These are phyloP conservation scores for Tetraselmis striata DNA, from an alignment of 139 green algal genomes.

Conservation along the genomic window DNA sequence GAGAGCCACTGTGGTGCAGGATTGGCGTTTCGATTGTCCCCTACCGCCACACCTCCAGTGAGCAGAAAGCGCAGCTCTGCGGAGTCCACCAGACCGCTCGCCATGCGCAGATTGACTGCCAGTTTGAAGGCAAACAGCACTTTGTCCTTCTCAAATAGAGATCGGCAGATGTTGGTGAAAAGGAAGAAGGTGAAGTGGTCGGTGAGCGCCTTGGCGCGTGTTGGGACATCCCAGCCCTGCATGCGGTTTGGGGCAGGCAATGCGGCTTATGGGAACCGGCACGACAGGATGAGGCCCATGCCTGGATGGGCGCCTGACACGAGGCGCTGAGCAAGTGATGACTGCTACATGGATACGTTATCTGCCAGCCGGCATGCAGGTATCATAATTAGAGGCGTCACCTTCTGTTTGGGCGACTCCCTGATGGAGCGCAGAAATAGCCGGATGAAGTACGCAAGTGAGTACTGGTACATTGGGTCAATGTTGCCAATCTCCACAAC, in stretches of 20 bases:
- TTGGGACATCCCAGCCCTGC: neutral
- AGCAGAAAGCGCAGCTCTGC: slow-evolving; percentile 33
- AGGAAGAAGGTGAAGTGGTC: slow-evolving; percentile 68
- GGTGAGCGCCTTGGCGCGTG: slow-evolving; percentile 28
- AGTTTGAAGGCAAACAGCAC: slow-evolving; percentile 14
- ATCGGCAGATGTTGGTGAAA: slow-evolving; percentile 70
- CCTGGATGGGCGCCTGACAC: too few relatives aligned
- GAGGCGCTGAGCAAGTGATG: too few relatives aligned
- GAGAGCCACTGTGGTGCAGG: slow-evolving; percentile 46
- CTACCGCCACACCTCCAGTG: slow-evolving; percentile 47
- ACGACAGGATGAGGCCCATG: too few relatives aligned
- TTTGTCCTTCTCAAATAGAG: slow-evolving; percentile 20
- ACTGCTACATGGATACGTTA: too few relatives aligned
- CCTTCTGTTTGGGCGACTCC: slow-evolving; percentile 37
- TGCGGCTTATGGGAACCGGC: too few relatives aligned
- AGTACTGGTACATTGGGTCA: slow-evolving; percentile 72
- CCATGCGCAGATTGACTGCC: slow-evolving; percentile 12
- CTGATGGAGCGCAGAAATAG: slow-evolving; percentile 37
- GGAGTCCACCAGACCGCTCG: slow-evolving; percentile 8
- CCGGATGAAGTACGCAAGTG: slow-evolving; percentile 49
- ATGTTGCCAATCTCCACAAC: slow-evolving; percentile 59
- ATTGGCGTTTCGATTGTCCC: slow-evolving; percentile 45
- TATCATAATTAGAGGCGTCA: too few relatives aligned
- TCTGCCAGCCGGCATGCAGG: slow-evolving; percentile 42
- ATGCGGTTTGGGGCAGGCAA: too few relatives aligned